Evolutionary conservation across 768 basidiomycete species (phyloP), one percentile per base, ranked within the genome.

Genomic region (Pleurotus salmoneostramineus): DNA sequence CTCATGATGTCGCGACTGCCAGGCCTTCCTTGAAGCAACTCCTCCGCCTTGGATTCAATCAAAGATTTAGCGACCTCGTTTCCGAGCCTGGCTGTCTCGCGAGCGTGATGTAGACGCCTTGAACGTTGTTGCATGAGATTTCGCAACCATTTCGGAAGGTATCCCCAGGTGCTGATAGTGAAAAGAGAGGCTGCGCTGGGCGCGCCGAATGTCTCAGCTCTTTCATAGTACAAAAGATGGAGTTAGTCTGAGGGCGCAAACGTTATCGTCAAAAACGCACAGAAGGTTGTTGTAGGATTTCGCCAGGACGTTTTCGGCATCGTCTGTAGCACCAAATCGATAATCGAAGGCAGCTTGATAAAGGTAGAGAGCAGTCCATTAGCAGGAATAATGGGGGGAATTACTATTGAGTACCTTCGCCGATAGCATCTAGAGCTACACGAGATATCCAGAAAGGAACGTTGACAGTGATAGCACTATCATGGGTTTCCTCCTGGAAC

Each of bases 281-380:
- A 81, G 76, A 8, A 83, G 70, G 40, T 79, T 81, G 57, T 75
- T 72, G 64, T 83, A 84, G 2, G 82, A 77, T 60, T 77, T 75
- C 67, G 78, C 80, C 43, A 85, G 78, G 58, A 77, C 76, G 63
- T 82, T 83, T 37, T 81, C 73, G 1, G 70, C 63, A 57, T 81
- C 70, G 8, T 75, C 69, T 10, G 83, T 63, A 0, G 78, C 79
- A 27, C 81, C 82, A 56, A 85, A 83, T 11, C 82, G 76, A 63
- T 82, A 82, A 61, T 83, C 83, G 67, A 80, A 80, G 1, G 79
- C 79, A 56, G 79, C 79, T 66, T 27, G 21, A 21, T 17, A n/a
- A 42, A 42, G 10, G 6, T 8, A 15, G 7, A 31, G 14, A 11
- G n/a, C 8, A 12, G 46, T 12, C 17, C 8, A 34, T 12, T 36